Base-by-base conservation (phyloP, 306 rosid genomes). In the Lablab purpureus region DNA sequence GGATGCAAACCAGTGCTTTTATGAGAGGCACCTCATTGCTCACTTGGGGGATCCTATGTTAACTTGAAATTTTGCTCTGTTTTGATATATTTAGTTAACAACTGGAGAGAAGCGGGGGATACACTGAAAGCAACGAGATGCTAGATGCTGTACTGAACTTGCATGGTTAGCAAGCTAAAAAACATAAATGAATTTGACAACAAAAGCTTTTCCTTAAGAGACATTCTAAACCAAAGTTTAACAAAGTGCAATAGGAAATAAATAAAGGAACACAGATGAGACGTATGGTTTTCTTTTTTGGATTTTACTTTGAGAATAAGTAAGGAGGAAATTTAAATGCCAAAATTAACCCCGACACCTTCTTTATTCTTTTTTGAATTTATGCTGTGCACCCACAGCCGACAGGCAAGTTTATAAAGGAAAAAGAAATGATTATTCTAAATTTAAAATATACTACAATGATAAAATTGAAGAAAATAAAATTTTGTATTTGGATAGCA, bases 71-170 rank as follows among this genome's bases (percentile, higher is more conserved):
- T 7, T 62, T 32, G 68, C 10, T 60, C 23, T 17, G 10, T 62
- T 14, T 60, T 28, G 13, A 30, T 62, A 60, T 37, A 30, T 12
- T 60, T 15, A 28, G 41, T 30, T 60, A 60, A 60, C 5, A 10
- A 60, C 13, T 28, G 19, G 22, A 60, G 19, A 28, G 67, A 15
- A 60, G 67, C 28, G 15, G 7, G 12, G 67, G 41, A 60, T 17
- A 32, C 68, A 30, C 68, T 62, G 43, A 62, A 62, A 62, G 23
- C 43, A 62, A 32, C 5, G 23, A 30, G 22, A 62, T 62, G 68
- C 68, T 62, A 62, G 68, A 62, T 62, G 41, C 23, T 62, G 45
- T 62, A 62, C 45, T 62, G 68, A 62, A 62, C 67, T 62, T 62
- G 43, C 68, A 62, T 62, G 68, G 68, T 62, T 62, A 62, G 68